Percentiles rank a stretch among this genome's conserved stretches.
Conservation (phyloP, 768 basidiomycete species). For the Termitomyces bulborhizus region DNA sequence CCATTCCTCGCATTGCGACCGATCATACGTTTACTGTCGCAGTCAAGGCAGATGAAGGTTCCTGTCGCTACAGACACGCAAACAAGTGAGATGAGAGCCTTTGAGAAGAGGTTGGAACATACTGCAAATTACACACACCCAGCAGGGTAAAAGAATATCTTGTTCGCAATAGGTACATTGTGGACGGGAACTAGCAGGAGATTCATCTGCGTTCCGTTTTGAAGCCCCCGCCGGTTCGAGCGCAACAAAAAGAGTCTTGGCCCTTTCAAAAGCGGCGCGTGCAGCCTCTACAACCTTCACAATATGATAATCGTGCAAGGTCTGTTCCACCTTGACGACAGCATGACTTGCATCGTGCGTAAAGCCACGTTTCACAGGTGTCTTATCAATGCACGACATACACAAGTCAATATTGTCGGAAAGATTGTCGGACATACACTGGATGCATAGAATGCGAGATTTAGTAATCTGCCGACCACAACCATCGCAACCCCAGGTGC, state of each 20-base stretch:
- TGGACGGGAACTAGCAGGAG: neutral
- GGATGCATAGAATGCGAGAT: slow-evolving; percentile 23
- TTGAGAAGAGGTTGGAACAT: neutral
- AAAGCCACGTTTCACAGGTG: slow-evolving; percentile 22
- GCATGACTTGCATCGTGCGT: slow-evolving; percentile 25
- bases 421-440: slow-evolving; percentile 27
- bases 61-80: slow-evolving; percentile 19
- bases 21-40: slow-evolving; percentile 16
- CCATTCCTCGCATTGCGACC: slow-evolving; percentile 2
- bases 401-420: slow-evolving; percentile 29
- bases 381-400: slow-evolving; percentile 22
- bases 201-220: neutral
- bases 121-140: slow-evolving; percentile 17
- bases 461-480: slow-evolving; percentile 27
- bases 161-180: slow-evolving; percentile 14
- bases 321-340: slow-evolving; percentile 25
- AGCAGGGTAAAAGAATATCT: slow-evolving; percentile 14
- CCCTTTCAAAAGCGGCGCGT: slow-evolving; percentile 15
- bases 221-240: slow-evolving; percentile 13
- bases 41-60: slow-evolving; percentile 26
- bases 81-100: neutral
- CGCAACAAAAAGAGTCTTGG: slow-evolving; percentile 21
- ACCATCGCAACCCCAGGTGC: slow-evolving; percentile 26
- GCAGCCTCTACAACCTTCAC: slow-evolving; percentile 21
- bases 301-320: slow-evolving; percentile 26